These are phyloP conservation scores for Suhomyces faveliae DNA, from an alignment of 805 yeast species.

Conservation along the genomic window DNA sequence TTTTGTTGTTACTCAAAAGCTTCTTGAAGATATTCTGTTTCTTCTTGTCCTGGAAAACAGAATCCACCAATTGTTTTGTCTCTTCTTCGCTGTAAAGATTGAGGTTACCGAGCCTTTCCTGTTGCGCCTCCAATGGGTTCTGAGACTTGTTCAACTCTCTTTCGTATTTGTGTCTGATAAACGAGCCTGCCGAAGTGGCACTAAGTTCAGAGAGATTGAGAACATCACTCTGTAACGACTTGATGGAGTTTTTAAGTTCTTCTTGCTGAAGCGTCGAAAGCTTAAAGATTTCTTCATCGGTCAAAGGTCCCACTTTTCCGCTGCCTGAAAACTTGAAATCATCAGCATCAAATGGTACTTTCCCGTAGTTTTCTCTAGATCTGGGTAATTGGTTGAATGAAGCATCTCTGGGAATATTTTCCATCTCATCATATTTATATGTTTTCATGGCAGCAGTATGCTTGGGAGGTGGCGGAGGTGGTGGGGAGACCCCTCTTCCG, in stretches of 20 bases:
- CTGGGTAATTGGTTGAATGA: background rate
- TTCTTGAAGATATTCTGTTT: constrained; percentile 45
- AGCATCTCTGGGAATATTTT: constrained; percentile 6
- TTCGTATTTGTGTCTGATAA: constrained; percentile 67
- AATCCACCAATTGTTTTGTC: constrained; percentile 30
- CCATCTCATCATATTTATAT: constrained; percentile 7
- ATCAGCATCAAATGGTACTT: constrained; percentile 37
- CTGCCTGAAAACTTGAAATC: constrained; percentile 33
- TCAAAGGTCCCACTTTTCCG: constrained; percentile 11
- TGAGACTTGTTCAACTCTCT: constrained; percentile 17
- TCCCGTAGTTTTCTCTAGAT: background rate
- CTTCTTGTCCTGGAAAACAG: constrained; percentile 44
- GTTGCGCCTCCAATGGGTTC: constrained; percentile 17
- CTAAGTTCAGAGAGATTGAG: constrained; percentile 65
- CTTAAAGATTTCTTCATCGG: constrained; percentile 28
- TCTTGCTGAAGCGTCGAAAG: constrained; percentile 35
- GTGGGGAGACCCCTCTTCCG: constrained; percentile 10
- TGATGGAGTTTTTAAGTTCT: constrained; percentile 38
- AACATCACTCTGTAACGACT: constrained; percentile 47
- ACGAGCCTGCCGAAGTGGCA: constrained; percentile 88
- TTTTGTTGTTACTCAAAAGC: constrained; percentile 32
- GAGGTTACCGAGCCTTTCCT: constrained; percentile 20
- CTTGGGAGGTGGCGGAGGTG: constrained; percentile 40
- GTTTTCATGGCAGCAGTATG: constrained; percentile 17
- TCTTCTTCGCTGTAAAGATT: constrained; percentile 20